phyloP scores from a whole-genome alignment of 805 yeast species.

The Ogataea kodamae region DNA sequence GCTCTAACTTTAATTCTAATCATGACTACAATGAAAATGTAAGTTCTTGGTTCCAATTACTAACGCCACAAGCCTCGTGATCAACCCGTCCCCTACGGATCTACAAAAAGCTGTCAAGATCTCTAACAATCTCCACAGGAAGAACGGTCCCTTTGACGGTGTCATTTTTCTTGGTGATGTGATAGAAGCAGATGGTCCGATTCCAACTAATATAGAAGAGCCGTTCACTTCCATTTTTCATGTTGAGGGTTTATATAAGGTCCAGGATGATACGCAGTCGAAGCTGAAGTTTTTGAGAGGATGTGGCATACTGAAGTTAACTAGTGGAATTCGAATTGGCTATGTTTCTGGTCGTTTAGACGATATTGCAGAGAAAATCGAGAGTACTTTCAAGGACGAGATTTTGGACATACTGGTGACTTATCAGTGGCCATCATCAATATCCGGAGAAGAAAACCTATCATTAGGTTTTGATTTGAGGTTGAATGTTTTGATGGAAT shows the following conservation, averaged over 20 bases:
- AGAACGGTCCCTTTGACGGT: constrained; percentile 65
- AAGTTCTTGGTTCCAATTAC: background rate
- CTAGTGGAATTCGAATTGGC: constrained; percentile 47
- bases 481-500: constrained; percentile 45
- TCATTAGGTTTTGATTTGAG: constrained; percentile 42
- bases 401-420: constrained; percentile 55
- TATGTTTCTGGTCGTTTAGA: constrained; percentile 39
- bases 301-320: constrained; percentile 37
- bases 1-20: too few species aligned
- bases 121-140: constrained; percentile 46
- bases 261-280: constrained; percentile 13
- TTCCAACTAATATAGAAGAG: constrained; percentile 9
- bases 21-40: constrained; percentile 8
- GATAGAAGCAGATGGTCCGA: constrained; percentile 11
- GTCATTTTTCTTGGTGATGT: constrained; percentile 52
- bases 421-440: constrained; percentile 55
- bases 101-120: constrained; percentile 43
- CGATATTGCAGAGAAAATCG: constrained; percentile 21
- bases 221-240: constrained; percentile 27
- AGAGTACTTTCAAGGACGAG: constrained; percentile 19
- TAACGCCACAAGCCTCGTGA: constrained; percentile 33
- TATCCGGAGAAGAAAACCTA: constrained; percentile 44
- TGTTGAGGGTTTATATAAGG: constrained; percentile 22
- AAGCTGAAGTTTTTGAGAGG: constrained; percentile 34
- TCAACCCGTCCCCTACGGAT: constrained; percentile 42